These are phyloP conservation scores for Parastagonospora avenae DNA, from an alignment of 2,329 filamentous ascomycete genomes.

Conservation along the genomic window DNA sequence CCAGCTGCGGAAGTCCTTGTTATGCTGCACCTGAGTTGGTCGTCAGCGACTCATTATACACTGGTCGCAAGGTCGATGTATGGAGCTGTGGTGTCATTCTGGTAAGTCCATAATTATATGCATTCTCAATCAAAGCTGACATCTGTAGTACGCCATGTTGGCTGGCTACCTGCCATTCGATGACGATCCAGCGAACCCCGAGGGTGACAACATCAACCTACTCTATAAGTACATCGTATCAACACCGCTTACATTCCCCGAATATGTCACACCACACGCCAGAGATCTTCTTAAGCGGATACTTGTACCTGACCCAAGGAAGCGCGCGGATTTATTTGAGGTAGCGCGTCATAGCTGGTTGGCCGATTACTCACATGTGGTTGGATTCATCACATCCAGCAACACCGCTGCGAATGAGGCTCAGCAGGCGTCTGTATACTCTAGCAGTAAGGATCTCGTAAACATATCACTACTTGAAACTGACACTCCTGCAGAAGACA, in stretches of 20 bases:
- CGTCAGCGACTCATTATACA: conserved; percentile 96
- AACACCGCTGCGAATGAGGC: conserved; percentile 88
- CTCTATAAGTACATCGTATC: conserved; percentile 99
- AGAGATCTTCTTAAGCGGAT: conserved; percentile 91
- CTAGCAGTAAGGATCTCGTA: conserved; percentile 51
- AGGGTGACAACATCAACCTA: conserved; percentile 98
- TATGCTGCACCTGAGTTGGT: conserved; percentile 97
- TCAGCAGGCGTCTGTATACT: conserved; percentile 73
- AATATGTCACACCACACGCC: conserved; percentile 97
- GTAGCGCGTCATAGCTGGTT: conserved; percentile 98
- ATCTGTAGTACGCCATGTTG: conserved; percentile 88
- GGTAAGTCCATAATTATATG: conserved; percentile 63
- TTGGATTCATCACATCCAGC: conserved; percentile 95
- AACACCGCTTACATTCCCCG: conserved; percentile 94
- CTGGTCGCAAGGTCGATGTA: conserved; percentile 95
- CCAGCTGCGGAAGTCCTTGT: conserved; percentile 96
- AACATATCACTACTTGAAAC: background rate
- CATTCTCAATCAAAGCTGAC: conserved; percentile 9
- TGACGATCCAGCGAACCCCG: conserved; percentile 95
- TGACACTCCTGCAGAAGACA: conserved; percentile 50
- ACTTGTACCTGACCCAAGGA: conserved; percentile 90
- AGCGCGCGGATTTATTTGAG: conserved; percentile 94
- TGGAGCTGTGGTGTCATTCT: conserved; percentile 99
- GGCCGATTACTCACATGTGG: conserved; percentile 94
- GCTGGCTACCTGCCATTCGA: conserved; percentile 97